Evolutionary conservation across 768 basidiomycete species (phyloP).

Genomic region (Phlegmacium glaucopus): DNA sequence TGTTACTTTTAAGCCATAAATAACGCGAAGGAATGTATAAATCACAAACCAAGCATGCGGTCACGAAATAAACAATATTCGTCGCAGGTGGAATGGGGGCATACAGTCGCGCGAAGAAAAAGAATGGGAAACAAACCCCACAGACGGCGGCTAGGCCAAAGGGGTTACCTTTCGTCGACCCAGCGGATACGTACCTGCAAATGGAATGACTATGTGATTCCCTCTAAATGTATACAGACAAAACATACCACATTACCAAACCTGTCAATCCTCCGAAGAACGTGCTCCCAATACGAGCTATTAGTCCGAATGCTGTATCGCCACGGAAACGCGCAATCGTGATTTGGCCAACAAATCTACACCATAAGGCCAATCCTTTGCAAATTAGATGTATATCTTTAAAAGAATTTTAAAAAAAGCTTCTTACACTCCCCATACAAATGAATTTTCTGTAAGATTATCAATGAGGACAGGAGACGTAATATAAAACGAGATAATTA

Average conservation of each 20-base stretch:
- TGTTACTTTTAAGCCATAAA: not conserved
- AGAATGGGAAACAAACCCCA: slow-evolving; percentile 67
- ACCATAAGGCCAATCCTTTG: not conserved
- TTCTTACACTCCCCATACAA: slow-evolving; percentile 69
- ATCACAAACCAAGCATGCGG: slow-evolving; percentile 51
- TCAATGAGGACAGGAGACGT: not conserved
- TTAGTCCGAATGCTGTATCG: slow-evolving; percentile 67
- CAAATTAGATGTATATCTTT: not conserved
- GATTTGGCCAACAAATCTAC: slow-evolving; percentile 72
- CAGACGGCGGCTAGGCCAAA: slow-evolving; percentile 70
- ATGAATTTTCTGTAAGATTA: slow-evolving; percentile 47
- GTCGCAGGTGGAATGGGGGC: slow-evolving; percentile 72
- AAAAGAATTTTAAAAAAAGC: not conserved
- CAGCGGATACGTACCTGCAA: slow-evolving; percentile 67
- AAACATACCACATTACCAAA: slow-evolving; percentile 59
- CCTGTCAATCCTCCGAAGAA: slow-evolving; percentile 65
- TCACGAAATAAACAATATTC: slow-evolving; percentile 68
- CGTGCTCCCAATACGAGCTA: slow-evolving; percentile 59
- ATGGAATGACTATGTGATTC: no score
- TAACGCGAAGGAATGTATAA: not conserved
- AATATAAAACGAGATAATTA: slow-evolving; percentile 5
- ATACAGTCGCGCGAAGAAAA: slow-evolving; percentile 70
- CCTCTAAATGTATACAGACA: not conserved
- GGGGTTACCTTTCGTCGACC: slow-evolving; percentile 53
- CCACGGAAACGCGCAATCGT: slow-evolving; percentile 70